Evolutionary conservation across 371 early-diverging fungal genomes (phyloP).

Genomic region (Mortierella polycephala): DNA sequence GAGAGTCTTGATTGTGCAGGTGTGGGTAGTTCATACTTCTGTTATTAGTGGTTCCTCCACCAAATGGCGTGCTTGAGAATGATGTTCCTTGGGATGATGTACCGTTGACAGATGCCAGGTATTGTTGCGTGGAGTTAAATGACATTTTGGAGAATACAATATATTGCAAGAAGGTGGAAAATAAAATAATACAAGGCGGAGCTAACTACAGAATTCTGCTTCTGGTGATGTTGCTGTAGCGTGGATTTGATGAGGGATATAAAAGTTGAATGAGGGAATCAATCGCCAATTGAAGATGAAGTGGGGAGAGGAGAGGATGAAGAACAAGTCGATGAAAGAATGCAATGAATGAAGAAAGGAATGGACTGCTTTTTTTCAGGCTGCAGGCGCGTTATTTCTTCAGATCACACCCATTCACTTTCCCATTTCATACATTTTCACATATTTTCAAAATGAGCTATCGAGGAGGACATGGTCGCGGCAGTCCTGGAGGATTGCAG

Average conservation of each 20-base stretch:
- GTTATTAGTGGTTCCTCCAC: slow-evolving; percentile 12
- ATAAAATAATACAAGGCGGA: not conserved
- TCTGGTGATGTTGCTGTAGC: not conserved
- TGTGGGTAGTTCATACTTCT: slow-evolving; percentile 11
- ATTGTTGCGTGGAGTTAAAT: slow-evolving; percentile 36
- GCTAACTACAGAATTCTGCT: not conserved
- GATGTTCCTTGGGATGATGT: slow-evolving; percentile 30
- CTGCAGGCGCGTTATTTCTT: not conserved
- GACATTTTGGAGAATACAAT: slow-evolving; percentile 14
- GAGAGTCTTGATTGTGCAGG: too few species aligned
- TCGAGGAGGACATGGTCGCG: slow-evolving; percentile 47
- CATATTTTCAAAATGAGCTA: slow-evolving; percentile 5
- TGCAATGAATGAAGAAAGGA: not conserved
- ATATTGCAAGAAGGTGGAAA: too few species aligned
- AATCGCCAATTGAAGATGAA: not conserved
- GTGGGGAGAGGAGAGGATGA: not conserved
- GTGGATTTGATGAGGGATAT: not conserved
- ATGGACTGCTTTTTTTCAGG: not conserved
- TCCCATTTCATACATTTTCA: not conserved
- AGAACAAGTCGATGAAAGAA: not conserved
- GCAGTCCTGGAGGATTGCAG: slow-evolving; percentile 39
- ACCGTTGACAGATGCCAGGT: slow-evolving; percentile 46
- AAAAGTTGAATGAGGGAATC: not conserved
- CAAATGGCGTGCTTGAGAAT: slow-evolving; percentile 19
- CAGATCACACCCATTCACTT: not conserved